Evolutionary conservation across 768 basidiomycete species (phyloP).

Genomic region (Leccinum barrowsii): DNA sequence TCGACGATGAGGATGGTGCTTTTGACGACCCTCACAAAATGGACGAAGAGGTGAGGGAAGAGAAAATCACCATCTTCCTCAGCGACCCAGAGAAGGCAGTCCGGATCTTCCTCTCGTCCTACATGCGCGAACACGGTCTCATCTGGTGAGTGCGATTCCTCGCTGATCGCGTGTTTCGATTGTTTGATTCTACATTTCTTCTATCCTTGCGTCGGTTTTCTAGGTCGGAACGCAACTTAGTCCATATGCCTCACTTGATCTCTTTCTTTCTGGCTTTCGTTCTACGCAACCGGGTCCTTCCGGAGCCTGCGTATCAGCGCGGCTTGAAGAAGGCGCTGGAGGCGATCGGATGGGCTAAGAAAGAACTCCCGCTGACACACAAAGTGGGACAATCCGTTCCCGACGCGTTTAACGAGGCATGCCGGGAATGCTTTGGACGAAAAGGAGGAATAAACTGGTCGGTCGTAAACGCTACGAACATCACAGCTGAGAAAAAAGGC

Average conservation of each 20-base stretch:
- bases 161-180: not conserved
- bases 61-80: constrained; percentile 51
- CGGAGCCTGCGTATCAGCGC: constrained; percentile 43
- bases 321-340: constrained; percentile 45
- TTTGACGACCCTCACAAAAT: constrained; percentile 31
- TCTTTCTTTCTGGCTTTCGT: constrained; percentile 60
- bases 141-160: constrained; percentile 49
- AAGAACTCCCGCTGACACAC: constrained; percentile 42
- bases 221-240: constrained; percentile 49
- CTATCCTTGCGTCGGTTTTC: not conserved
- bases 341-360: constrained; percentile 37
- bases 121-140: constrained; percentile 63
- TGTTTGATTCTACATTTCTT: not conserved
- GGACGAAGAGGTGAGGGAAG: constrained; percentile 38
- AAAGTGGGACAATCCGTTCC: constrained; percentile 38
- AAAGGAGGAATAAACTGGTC: constrained; percentile 40
- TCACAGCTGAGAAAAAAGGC: constrained; percentile 8
- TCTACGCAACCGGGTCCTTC: constrained; percentile 51
- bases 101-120: constrained; percentile 67
- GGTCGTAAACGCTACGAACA: constrained; percentile 7
- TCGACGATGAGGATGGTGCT: constrained; percentile 33
- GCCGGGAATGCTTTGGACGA: constrained; percentile 46
- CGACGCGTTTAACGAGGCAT: constrained; percentile 47
- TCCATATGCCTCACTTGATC: constrained; percentile 50
- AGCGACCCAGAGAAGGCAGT: constrained; percentile 55